Evolutionary conservation across 257 asterid species (phyloP).

Genomic region (Solanum lignicaule): DNA sequence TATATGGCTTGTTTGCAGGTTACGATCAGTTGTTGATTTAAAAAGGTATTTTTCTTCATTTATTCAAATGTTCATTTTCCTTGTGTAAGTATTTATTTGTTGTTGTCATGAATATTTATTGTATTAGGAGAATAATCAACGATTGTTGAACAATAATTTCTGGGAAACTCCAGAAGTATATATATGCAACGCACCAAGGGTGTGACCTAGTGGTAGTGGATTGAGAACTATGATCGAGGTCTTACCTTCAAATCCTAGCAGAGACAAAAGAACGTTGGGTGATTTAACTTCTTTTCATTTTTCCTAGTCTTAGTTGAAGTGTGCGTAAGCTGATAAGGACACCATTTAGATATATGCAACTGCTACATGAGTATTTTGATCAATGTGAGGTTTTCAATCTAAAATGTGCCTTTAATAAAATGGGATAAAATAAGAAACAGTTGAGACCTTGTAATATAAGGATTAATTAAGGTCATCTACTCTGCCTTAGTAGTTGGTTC

Average conservation of each 20-base stretch:
- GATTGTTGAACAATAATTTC: neutral
- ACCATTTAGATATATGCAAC: neutral
- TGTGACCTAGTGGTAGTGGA: neutral
- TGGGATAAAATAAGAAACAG: neutral
- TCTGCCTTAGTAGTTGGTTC: neutral
- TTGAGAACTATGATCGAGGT: neutral
- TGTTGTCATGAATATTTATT: neutral
- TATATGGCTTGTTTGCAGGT: neutral
- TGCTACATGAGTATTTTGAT: neutral
- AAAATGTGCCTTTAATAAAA: neutral
- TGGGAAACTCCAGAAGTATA: neutral
- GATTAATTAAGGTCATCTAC: neutral
- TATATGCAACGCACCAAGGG: neutral
- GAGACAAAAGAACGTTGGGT: neutral
- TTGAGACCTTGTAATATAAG: neutral
- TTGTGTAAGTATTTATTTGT: neutral
- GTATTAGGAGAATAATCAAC: neutral
- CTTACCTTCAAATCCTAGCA: neutral
- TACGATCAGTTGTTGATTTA: neutral
- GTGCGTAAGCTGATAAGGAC: rapidly evolving
- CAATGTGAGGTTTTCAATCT: neutral
- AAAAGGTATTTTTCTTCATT: neutral
- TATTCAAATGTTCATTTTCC: neutral
- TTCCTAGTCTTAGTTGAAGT: neutral
- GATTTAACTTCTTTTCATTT: neutral